Conservation (phyloP, 495 filamentous ascomycete genomes). For the Copromyces sp. region DNA sequence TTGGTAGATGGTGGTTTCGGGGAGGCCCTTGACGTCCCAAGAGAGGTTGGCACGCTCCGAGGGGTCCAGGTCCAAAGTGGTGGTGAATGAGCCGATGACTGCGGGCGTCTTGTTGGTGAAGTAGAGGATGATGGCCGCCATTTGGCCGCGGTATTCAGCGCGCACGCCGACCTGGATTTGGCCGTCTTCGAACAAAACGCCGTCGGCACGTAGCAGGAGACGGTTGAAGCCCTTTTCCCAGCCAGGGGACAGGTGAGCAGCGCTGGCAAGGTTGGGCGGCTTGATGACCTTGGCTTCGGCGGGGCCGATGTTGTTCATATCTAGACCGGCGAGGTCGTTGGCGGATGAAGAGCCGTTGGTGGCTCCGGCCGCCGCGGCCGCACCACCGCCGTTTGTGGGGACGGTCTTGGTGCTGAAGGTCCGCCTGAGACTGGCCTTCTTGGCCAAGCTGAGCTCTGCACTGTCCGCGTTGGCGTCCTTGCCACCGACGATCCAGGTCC, state of each 20-base stretch:
- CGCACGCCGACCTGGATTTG: constrained; percentile 91
- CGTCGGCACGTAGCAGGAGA: constrained; percentile 68
- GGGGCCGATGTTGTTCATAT: constrained; percentile 52
- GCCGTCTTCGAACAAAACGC: constrained; percentile 85
- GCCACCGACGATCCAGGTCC: constrained; percentile 92
- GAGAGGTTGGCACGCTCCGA: constrained; percentile 58
- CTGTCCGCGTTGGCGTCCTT: constrained; percentile 82
- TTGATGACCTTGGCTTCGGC: constrained; percentile 48
- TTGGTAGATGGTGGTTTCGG: constrained; percentile 68
- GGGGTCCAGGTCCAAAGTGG: constrained; percentile 74
- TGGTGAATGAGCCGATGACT: constrained; percentile 80
- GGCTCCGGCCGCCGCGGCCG: constrained; percentile 46
- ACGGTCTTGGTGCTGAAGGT: constrained; percentile 56
- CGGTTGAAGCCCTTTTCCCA: constrained; percentile 90
- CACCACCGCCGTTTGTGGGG: constrained; percentile 44
- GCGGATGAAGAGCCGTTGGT: constrained; percentile 39
- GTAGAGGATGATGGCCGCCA: constrained; percentile 92
- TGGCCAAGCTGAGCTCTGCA: constrained; percentile 70
- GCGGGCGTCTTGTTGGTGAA: constrained; percentile 87
- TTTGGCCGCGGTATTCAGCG: constrained; percentile 84
- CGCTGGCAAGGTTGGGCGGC: constrained; percentile 75
- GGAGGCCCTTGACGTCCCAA: constrained; percentile 75
- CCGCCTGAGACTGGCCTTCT: constrained; percentile 74
- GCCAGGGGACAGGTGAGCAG: constrained; percentile 84
- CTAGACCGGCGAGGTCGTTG: constrained; percentile 69